Evolutionary conservation across 2,329 filamentous ascomycete species (phyloP), one percentile per base, ranked within the genome.

Genomic region (Chaetothyriales sp.): DNA sequence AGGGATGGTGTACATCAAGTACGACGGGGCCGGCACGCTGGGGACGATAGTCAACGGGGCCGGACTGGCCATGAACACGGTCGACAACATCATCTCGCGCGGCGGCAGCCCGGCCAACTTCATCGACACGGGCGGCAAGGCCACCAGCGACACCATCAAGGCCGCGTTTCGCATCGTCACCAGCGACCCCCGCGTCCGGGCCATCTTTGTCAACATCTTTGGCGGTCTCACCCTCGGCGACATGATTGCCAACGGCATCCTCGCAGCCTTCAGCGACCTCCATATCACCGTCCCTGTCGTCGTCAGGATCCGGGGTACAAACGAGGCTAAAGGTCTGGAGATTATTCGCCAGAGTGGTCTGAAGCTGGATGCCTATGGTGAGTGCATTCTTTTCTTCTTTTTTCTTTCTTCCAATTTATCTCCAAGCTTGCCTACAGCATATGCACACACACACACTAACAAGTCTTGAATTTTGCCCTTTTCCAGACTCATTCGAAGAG

Each of bases 31-130:
- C 49, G 78, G 74, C 49, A 80, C 80, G 55, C 81, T 94, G 49
- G 88, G 86, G 39, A 94, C 84, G 3, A 49, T 56, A 56, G 86
- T 94, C 56, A 95, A 95, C 62, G 87, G 88, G 44, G 88, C 89
- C 0, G 88, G 88, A 0, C 75, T 95, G 1, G 87, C 87, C 0
- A 92, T 95, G 84, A 92, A 92, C 64, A 94, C 87, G 0, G 80
- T 89, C 53, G 88, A 95, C 64, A 83, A 84, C 0, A 77, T 95
- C 1, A 73, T 76, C 2, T 69, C 79, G 10, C 77, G 79, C 50
- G 81, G 81, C 7, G 85, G 85, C 1, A 67, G 72, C 32, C 82
- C 82, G 20, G 79, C 86, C 9, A 95, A 95, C 61, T 94, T 95
- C 64, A 74, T 95, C 50, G 88, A 95, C 64, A 93, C 86, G 0